Conservation (phyloP, 106 monocot species). For the Dendrobium nobile region DNA sequence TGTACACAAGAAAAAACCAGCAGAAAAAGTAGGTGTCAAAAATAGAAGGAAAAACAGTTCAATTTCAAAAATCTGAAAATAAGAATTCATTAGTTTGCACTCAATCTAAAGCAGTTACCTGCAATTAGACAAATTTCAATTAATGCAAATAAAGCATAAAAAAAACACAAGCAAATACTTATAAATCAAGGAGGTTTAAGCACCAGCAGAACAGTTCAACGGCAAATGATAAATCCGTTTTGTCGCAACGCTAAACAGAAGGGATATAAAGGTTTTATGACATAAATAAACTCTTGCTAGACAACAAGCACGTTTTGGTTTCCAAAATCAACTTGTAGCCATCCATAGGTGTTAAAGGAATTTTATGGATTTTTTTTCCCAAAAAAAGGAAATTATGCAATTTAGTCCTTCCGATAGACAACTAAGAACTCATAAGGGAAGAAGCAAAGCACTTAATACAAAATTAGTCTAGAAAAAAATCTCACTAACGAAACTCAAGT, state of each 20-base stretch:
- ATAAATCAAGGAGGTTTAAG: neutral
- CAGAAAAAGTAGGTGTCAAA: neutral
- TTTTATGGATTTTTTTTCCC: neutral
- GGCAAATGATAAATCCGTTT: neutral
- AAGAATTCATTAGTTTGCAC: neutral
- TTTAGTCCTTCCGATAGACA: neutral
- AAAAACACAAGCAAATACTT: neutral
- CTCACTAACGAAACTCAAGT: neutral
- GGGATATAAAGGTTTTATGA: too few species aligned
- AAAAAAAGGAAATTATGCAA: neutral
- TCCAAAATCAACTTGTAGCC: neutral
- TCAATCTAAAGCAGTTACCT: neutral
- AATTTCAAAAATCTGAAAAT: neutral
- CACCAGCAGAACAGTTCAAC: neutral
- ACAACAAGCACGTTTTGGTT: neutral
- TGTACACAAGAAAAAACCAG: neutral
- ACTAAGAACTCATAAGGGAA: neutral
- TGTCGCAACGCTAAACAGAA: too few species aligned
- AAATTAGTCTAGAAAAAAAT: neutral
- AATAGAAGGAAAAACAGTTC: neutral
- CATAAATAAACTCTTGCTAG: neutral
- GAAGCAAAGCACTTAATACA: neutral
- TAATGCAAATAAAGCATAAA: neutral
- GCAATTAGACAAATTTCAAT: neutral
- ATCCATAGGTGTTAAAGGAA: neutral